Percentiles rank a stretch among this genome's conserved stretches.
These are phyloP conservation scores for Melaleuca quinquenervia DNA, from an alignment of 345 rosid species.

Conservation along the genomic window DNA sequence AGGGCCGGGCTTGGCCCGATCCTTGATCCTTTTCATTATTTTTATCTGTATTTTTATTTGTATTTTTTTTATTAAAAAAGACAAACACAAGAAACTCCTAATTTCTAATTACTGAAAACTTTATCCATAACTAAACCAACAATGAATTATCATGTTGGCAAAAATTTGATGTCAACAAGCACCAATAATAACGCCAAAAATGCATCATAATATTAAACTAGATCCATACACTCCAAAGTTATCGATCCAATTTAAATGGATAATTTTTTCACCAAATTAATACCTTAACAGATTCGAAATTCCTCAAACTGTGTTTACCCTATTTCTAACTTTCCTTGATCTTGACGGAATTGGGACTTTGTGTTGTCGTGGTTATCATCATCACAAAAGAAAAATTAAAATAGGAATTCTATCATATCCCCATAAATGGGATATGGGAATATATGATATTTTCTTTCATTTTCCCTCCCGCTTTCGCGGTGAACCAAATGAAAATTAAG, in stretches of 20 bases:
- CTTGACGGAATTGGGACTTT: not conserved
- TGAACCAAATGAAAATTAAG: not conserved
- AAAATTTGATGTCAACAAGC: too few species aligned
- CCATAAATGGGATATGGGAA: not conserved
- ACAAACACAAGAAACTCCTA: too few species aligned
- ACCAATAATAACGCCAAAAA: accelerated
- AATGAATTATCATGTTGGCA: too few species aligned
- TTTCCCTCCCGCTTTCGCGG: not conserved
- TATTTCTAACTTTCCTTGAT: not conserved
- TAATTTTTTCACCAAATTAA: not conserved
- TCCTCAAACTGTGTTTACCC: not conserved
- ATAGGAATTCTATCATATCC: not conserved
- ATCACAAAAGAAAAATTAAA: not conserved
- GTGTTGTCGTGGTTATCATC: not conserved
- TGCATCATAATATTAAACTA: not conserved
- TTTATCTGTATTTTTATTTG: too few species aligned
- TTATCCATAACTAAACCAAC: too few species aligned
- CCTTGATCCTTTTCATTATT: too few species aligned
- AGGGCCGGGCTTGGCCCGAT: too few species aligned
- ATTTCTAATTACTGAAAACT: too few species aligned
- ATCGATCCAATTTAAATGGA: not conserved
- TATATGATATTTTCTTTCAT: not conserved
- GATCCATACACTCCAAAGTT: not conserved
- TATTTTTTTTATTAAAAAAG: too few species aligned
- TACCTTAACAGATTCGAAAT: not conserved